Conservation (phyloP, 2,329 filamentous ascomycete species). For the Coniella lustricola region DNA sequence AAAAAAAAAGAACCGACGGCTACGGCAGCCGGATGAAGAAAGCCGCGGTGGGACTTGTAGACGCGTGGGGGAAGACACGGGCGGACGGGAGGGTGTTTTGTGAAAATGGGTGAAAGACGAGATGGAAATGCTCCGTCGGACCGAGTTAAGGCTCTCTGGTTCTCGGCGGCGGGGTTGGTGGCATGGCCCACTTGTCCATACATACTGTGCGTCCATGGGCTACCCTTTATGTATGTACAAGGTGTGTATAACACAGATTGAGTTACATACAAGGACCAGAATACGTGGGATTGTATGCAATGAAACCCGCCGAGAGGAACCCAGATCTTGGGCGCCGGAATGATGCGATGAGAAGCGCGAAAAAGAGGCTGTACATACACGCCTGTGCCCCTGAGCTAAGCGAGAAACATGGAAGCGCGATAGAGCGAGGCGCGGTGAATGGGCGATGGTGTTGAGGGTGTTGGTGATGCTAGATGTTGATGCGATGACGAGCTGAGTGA, state of each 20-base stretch:
- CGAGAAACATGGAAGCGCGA: background rate
- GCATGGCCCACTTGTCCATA: background rate
- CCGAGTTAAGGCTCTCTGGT: conserved; percentile 12
- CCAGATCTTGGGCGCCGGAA: background rate
- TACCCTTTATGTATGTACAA: too few species aligned
- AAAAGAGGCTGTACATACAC: background rate
- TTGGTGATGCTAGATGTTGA: background rate
- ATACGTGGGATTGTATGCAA: too few species aligned
- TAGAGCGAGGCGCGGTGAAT: background rate
- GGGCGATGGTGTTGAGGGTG: background rate
- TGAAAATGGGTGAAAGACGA: background rate
- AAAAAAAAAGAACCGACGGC: background rate
- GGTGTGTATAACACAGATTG: too few species aligned
- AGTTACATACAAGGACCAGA: too few species aligned
- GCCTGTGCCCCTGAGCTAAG: background rate
- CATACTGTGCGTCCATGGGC: too few species aligned
- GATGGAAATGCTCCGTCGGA: conserved; percentile 14
- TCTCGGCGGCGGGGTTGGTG: background rate
- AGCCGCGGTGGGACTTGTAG: background rate
- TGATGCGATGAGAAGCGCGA: background rate
- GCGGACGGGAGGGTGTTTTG: background rate
- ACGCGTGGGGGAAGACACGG: background rate
- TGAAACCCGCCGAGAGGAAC: too few species aligned
- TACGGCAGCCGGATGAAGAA: background rate
- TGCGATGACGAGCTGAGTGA: background rate